Conservation (phyloP, 352 stramenopile genomes). For the Phytophthora agathidicida region DNA sequence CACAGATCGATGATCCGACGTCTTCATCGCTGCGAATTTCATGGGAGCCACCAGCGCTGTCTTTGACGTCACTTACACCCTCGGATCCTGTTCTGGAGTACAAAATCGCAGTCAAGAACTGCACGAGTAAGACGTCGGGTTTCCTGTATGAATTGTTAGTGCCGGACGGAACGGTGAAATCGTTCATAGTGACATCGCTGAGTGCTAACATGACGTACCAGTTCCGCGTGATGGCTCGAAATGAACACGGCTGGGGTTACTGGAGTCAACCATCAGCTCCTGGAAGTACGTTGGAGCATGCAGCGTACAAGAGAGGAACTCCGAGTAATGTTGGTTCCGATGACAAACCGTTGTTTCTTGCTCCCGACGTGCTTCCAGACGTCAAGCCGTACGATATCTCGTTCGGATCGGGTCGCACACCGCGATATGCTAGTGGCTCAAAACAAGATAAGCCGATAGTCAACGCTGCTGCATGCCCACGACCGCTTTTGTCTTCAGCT, state of each 20-base stretch:
- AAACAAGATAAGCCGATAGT: slow-evolving; percentile 41
- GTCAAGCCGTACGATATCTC: slow-evolving; percentile 59
- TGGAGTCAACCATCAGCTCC: slow-evolving; percentile 76
- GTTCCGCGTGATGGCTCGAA: slow-evolving; percentile 80
- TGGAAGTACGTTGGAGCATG: slow-evolving; percentile 45
- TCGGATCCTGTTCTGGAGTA: slow-evolving; percentile 45
- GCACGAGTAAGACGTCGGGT: slow-evolving; percentile 51
- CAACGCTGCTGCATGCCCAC: slow-evolving; percentile 49
- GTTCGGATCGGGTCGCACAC: slow-evolving; percentile 68
- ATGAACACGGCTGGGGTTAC: slow-evolving; percentile 63
- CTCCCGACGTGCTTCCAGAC: slow-evolving; percentile 41
- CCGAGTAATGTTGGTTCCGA: neutral
- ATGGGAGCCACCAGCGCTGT: slow-evolving; percentile 42
- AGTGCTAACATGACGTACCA: slow-evolving; percentile 86
- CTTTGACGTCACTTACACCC: slow-evolving; percentile 14
- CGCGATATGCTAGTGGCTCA: slow-evolving; percentile 45
- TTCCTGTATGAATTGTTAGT: slow-evolving; percentile 62
- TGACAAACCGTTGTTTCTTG: slow-evolving; percentile 36
- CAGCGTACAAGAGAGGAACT: slow-evolving; percentile 20
- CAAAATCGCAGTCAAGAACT: slow-evolving; percentile 69
- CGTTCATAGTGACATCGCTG: slow-evolving; percentile 60
- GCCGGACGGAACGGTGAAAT: slow-evolving; percentile 20
- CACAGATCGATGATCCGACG: slow-evolving; percentile 40
- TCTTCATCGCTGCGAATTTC: slow-evolving; percentile 53
- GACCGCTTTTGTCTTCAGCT: slow-evolving; percentile 28